A percentile compares a stretch with the other conserved stretches of the same genome.
Conservation (phyloP, 139 green algal genomes). For the Raphidocelis subcapitata region DNA sequence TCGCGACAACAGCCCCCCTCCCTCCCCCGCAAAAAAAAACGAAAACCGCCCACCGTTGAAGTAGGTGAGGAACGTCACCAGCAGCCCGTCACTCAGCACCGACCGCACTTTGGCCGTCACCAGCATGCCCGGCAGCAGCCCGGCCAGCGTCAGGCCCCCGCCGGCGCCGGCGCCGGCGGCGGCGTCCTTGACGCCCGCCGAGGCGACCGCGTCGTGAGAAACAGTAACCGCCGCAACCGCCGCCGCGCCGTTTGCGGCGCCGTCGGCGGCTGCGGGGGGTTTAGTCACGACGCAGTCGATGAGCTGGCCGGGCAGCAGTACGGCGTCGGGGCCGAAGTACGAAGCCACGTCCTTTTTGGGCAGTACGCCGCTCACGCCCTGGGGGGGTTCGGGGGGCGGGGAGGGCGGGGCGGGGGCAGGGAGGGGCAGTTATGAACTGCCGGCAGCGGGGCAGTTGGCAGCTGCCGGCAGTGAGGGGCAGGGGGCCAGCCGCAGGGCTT, state of each 20-base stretch:
- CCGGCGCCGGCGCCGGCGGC: constrained; percentile 30
- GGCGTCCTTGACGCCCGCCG: not conserved
- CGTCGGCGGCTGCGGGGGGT: too few species aligned
- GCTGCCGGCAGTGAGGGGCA: too few species aligned
- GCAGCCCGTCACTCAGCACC: constrained; percentile 68
- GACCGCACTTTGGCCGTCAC: constrained; percentile 62
- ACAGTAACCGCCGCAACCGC: constrained; percentile 26
- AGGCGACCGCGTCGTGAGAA: constrained; percentile 9
- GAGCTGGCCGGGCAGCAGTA: constrained; percentile 42
- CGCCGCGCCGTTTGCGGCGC: too few species aligned
- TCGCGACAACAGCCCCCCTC: too few species aligned
- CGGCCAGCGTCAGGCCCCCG: constrained; percentile 64
- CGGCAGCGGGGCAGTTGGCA: too few species aligned
- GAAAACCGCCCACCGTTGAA: constrained; percentile 63
- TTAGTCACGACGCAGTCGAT: constrained; percentile 48
- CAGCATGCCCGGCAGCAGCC: constrained; percentile 77
- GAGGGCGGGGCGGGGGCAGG: not conserved
- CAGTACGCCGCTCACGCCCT: constrained; percentile 69
- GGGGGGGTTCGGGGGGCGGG: not conserved
- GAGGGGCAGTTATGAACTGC: too few species aligned
- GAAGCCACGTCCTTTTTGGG: constrained; percentile 27
- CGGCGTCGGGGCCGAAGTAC: constrained; percentile 27
- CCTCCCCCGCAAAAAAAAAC: too few species aligned
- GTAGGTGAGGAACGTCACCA: constrained; percentile 86
- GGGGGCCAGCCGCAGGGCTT: too few species aligned